Evolutionary conservation across 2,329 filamentous ascomycete species (phyloP), one percentile per base, ranked within the genome.

Genomic region (Venturia effusa): DNA sequence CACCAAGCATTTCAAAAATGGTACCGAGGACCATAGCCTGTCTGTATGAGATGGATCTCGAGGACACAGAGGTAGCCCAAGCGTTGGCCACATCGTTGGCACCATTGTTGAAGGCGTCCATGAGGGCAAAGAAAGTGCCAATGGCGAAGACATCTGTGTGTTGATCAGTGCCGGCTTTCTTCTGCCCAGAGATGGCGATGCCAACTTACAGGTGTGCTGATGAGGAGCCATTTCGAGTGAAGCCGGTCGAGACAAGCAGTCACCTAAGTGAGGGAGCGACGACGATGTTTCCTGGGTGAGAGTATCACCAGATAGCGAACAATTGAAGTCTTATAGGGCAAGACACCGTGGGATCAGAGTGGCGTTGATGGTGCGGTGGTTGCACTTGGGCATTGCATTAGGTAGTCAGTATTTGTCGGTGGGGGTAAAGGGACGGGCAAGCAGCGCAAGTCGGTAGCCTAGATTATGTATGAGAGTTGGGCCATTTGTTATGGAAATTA

Each of bases 21-120:
- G 75, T 72, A 17, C 76, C 78, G 48, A 80, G 71, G 59, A 73
- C 64, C 76, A 80, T 79, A 63, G 78, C 88, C 75, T 87, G 84
- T 68, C 83, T 76, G 77, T 90, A 88, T 1, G 85, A 80, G 70
- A 90, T 80, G 68, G 89, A 92, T 63, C 89, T 79, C n/a, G 89
- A 92, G 24, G 89, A 92, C 65, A 92, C 88, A 70, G 84, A 88
- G 69, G 89, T 92, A 8, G 89, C 89, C 87, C 88, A 92, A 61
- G 89, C 79, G 77, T 93, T 93, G 71, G 89, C 89, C 64, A 93
- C 89, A 88, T 92, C 89, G 75, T 92, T 85, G n/a, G 24, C 51
- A 3, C 17, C 88, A 74, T 89, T 90, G 81, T 90, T 90, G 81
- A 80, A 90, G 66, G 88, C 88, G 76, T 90, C 88, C 60, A 90